Evolutionary conservation across 2,329 filamentous ascomycete genomes (phyloP).

Genomic region (Amesomyces nigricolor): DNA sequence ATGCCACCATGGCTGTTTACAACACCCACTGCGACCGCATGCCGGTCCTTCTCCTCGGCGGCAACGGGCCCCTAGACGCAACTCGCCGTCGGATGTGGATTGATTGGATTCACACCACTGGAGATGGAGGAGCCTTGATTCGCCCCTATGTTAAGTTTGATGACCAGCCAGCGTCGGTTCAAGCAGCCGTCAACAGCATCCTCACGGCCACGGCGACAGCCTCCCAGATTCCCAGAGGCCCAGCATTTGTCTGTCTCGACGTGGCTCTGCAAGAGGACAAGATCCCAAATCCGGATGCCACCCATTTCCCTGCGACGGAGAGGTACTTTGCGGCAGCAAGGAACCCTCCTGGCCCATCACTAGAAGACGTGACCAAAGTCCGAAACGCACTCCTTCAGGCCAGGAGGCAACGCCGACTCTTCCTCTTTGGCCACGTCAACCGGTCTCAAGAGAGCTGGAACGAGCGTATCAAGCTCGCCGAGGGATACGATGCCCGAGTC

Average conservation of each 20-base stretch:
- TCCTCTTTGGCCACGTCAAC: neutral
- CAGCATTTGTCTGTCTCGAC: neutral
- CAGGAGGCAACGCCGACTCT: neutral
- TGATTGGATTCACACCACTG: neutral
- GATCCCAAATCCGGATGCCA: no score
- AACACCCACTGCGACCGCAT: neutral
- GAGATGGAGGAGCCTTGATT: neutral
- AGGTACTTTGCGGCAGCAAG: no score
- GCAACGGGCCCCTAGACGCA: neutral
- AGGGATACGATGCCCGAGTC: neutral
- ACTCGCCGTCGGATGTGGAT: neutral
- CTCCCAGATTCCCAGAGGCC: neutral
- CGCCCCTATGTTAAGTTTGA: neutral
- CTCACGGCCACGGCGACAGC: neutral
- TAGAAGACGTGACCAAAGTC: no score
- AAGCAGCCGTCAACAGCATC: neutral
- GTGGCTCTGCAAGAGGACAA: neutral
- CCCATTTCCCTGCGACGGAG: no score
- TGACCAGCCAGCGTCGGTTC: neutral
- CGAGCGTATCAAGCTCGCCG: neutral
- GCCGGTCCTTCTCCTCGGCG: neutral
- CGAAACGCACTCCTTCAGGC: neutral
- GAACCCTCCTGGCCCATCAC: no score
- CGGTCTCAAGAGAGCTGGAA: neutral
- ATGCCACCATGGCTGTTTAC: neutral